phyloP scores from a whole-genome alignment of 495 filamentous ascomycete species.

The Immersiella caudata region DNA sequence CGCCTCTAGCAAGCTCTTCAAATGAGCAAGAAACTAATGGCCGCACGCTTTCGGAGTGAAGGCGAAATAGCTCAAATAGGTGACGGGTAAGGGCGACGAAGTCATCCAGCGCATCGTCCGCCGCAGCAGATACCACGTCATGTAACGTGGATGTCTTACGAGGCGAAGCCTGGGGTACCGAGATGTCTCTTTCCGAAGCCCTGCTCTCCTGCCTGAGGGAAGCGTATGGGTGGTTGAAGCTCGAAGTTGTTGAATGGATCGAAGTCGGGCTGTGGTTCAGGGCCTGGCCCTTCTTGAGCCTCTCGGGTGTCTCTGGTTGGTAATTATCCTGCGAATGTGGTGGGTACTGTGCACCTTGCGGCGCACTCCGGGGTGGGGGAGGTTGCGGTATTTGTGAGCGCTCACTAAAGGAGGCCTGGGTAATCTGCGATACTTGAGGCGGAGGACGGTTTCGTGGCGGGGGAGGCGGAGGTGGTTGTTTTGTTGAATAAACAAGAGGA shows the following conservation, averaged over 20 bases:
- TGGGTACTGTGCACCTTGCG: constrained; percentile 19
- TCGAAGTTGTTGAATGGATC: constrained; percentile 32
- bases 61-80: constrained; percentile 66
- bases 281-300: constrained; percentile 21
- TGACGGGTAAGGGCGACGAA: constrained; percentile 69
- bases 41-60: constrained; percentile 71
- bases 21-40: constrained; percentile 61
- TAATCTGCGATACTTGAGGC: neutral
- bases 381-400: constrained; percentile 15
- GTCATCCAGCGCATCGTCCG: constrained; percentile 66
- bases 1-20: constrained; percentile 68
- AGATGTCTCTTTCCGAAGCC: constrained; percentile 30
- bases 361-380: constrained; percentile 10
- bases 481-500: neutral
- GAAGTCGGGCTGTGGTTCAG: constrained; percentile 35
- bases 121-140: constrained; percentile 45
- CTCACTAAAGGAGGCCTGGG: constrained; percentile 2
- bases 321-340: constrained; percentile 20
- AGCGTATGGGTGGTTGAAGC: constrained; percentile 32
- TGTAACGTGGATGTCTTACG: constrained; percentile 35
- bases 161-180: constrained; percentile 27
- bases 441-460: neutral
- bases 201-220: constrained; percentile 29
- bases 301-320: constrained; percentile 26
- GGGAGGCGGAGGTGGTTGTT: neutral